Evolutionary conservation across 2,329 filamentous ascomycete species (phyloP).

Genomic region (Cylindrodendrum hubeiense): DNA sequence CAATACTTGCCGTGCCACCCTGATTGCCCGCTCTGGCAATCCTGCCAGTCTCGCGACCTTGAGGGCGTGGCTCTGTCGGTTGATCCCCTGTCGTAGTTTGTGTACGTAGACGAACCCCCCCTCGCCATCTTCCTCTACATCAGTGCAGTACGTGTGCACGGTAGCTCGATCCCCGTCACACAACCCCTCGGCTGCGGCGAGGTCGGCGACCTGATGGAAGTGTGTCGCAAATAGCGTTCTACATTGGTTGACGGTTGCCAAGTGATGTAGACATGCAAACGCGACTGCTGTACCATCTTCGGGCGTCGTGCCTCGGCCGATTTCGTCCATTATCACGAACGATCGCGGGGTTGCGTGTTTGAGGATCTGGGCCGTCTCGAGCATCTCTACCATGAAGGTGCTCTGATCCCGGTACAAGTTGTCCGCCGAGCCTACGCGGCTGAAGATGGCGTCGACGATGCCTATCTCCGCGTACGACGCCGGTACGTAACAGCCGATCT

Average conservation of each 20-base stretch:
- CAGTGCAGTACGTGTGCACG: constrained; percentile 87
- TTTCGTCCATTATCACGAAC: constrained; percentile 99
- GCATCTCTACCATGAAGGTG: constrained; percentile 99
- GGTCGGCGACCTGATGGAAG: constrained; percentile 87
- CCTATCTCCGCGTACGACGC: constrained; percentile 88
- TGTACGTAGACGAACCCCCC: constrained; percentile 89
- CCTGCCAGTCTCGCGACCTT: constrained; percentile 94
- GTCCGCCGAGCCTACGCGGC: constrained; percentile 92
- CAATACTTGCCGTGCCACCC: constrained; percentile 73
- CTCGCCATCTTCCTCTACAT: constrained; percentile 79
- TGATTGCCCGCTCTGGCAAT: constrained; percentile 78
- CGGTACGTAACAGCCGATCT: constrained; percentile 93
- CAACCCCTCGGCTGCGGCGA: constrained; percentile 70
- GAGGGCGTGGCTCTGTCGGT: constrained; percentile 88
- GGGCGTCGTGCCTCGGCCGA: constrained; percentile 93
- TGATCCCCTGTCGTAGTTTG: constrained; percentile 83
- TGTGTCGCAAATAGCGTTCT: constrained; percentile 94
- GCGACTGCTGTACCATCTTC: constrained; percentile 92
- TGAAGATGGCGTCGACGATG: constrained; percentile 96
- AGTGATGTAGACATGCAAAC: constrained; percentile 87
- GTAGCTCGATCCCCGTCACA: constrained; percentile 49
- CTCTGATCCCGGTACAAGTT: constrained; percentile 95
- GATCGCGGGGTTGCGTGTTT: constrained; percentile 84
- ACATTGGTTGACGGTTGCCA: constrained; percentile 82
- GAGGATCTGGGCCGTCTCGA: constrained; percentile 93